Evolutionary conservation across 345 rosid genomes (phyloP).

Genomic region (Lumnitzera littorea): DNA sequence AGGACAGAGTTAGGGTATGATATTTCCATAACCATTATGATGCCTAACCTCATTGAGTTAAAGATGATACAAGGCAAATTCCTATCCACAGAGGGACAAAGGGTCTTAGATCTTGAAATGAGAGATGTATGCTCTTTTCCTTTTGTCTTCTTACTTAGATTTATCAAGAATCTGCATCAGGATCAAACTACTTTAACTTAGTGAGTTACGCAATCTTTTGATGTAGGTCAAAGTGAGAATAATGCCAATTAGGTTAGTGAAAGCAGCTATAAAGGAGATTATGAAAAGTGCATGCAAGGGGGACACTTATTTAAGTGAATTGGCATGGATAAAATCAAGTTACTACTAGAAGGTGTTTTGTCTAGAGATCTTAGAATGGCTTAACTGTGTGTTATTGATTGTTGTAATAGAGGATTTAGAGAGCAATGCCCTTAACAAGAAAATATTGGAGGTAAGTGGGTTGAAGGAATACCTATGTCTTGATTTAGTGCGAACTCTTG

Average conservation of each 20-base stretch:
- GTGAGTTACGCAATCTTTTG: conserved; percentile 6
- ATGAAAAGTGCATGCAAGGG: conserved; percentile 47
- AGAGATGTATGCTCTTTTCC: conserved; percentile 8
- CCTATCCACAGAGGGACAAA: conserved; percentile 4
- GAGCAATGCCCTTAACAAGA: conserved; percentile 24
- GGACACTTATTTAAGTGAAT: conserved; percentile 36
- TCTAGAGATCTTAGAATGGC: conserved; percentile 45
- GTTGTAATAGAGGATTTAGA: neutral
- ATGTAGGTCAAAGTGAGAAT: conserved; percentile 7
- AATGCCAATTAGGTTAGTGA: conserved; percentile 18
- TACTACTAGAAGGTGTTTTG: conserved; percentile 40
- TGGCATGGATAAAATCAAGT: conserved; percentile 35
- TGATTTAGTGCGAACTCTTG: conserved; percentile 14
- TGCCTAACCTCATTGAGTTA: conserved; percentile 53
- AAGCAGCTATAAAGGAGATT: conserved; percentile 34
- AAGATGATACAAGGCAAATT: conserved; percentile 24
- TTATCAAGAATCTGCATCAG: neutral
- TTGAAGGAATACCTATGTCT: conserved; percentile 30
- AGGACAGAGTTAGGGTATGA: conserved; percentile 46
- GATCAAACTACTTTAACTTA: neutral
- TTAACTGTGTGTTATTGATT: conserved; percentile 11
- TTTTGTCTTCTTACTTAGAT: neutral
- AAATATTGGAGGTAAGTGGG: conserved; percentile 31
- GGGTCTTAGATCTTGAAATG: conserved; percentile 9
- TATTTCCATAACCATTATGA: conserved; percentile 41